A percentile compares a stretch with the other conserved stretches of the same genome.
Evolutionary conservation across 306 rosid genomes (phyloP).

Genomic region (Clitoria ternatea): DNA sequence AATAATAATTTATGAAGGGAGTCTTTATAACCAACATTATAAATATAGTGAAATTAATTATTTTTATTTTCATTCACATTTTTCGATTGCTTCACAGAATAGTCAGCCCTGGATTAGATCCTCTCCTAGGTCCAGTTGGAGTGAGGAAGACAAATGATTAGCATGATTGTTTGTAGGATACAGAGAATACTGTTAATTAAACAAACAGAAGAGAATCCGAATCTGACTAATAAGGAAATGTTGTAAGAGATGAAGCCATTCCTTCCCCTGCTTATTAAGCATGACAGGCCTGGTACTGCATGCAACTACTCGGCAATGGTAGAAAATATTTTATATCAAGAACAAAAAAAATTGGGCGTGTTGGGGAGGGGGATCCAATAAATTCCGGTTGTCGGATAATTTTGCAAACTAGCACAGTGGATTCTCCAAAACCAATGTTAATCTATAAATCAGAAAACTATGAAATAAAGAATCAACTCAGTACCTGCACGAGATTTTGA

Average conservation of each 20-base stretch:
- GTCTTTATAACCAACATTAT: too few species aligned
- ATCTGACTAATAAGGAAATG: not conserved
- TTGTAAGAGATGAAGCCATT: not conserved
- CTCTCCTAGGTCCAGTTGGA: too few species aligned
- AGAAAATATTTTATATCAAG: not conserved
- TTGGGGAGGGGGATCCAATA: not conserved
- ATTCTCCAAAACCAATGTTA: slow-evolving; percentile 5
- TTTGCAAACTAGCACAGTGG: not conserved
- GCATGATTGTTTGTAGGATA: too few species aligned
- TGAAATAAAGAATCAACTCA: not conserved
- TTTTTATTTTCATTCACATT: too few species aligned
- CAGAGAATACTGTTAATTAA: too few species aligned
- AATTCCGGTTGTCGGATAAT: not conserved
- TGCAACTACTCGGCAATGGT: not conserved
- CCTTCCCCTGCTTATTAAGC: not conserved
- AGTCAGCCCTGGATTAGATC: too few species aligned
- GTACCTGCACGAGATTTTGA: not conserved
- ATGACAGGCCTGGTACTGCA: not conserved
- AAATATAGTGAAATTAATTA: too few species aligned
- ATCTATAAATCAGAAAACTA: not conserved
- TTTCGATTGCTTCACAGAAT: not conserved
- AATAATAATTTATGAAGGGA: too few species aligned
- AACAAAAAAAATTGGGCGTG: not conserved
- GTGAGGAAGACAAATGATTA: too few species aligned
- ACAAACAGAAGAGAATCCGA: too few species aligned